Conservation (phyloP, 768 basidiomycete genomes). For the Zangia roseola region DNA sequence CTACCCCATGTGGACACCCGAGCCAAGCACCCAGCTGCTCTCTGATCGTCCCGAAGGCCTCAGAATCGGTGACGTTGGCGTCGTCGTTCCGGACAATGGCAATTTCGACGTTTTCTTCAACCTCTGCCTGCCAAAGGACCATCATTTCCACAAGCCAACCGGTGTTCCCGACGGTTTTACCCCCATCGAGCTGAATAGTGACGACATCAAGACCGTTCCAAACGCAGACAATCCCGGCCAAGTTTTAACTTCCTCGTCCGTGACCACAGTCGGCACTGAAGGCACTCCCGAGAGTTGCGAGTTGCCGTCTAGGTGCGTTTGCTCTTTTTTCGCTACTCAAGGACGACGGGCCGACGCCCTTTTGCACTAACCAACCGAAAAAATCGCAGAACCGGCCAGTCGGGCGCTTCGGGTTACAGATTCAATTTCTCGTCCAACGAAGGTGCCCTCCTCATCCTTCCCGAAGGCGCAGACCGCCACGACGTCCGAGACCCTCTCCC, state of each 20-base stretch:
- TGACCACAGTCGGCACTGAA: slow-evolving; percentile 7
- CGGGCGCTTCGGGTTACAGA: not conserved
- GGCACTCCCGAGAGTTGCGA: not conserved
- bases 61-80: slow-evolving; percentile 40
- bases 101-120: slow-evolving; percentile 40
- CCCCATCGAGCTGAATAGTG: slow-evolving; percentile 21
- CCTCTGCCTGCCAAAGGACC: slow-evolving; percentile 34
- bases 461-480: slow-evolving; percentile 31
- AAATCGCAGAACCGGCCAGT: slow-evolving; percentile 2
- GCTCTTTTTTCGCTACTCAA: not conserved
- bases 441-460: slow-evolving; percentile 35
- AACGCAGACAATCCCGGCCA: slow-evolving; percentile 12
- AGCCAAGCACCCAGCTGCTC: slow-evolving; percentile 26
- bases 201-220: slow-evolving; percentile 13
- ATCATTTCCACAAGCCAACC: slow-evolving; percentile 11
- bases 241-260: slow-evolving; percentile 9
- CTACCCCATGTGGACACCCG: slow-evolving; percentile 37
- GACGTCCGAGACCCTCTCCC: slow-evolving; percentile 24
- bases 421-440: slow-evolving; percentile 23
- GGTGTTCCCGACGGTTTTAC: slow-evolving; percentile 32
- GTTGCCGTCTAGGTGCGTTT: slow-evolving; percentile 7
- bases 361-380: not conserved
- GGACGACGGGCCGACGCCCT: not conserved
- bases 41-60: slow-evolving; percentile 30
- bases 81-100: slow-evolving; percentile 34